Percentiles rank a stretch among this genome's conserved stretches.
phyloP scores from a whole-genome alignment of 2,329 filamentous ascomycete species.

The Colletotrichum gloeosporioides region DNA sequence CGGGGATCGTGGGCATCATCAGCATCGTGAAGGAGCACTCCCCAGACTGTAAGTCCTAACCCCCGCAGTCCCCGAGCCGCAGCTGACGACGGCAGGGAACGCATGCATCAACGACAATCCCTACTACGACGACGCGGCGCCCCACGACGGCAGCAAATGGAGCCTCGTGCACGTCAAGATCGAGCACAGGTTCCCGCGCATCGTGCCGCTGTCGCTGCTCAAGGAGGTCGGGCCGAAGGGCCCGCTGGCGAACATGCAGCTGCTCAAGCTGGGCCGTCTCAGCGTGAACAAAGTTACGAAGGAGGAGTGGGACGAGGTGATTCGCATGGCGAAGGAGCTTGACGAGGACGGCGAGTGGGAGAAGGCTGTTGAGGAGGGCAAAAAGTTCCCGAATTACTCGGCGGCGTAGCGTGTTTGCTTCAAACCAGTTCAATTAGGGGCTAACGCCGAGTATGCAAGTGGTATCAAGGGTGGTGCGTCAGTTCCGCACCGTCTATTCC shows the following conservation, averaged over 20 bases:
- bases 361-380: conserved; percentile 5
- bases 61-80: too few species aligned
- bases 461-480: conserved; percentile 13
- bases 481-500: conserved; percentile 11
- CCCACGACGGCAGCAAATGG: conserved; percentile 66
- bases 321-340: conserved; percentile 18
- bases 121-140: conserved; percentile 84
- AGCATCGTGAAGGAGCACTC: conserved; percentile 86
- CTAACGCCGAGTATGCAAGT: conserved; percentile 10
- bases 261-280: conserved; percentile 76
- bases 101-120: conserved; percentile 55
- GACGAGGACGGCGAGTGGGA: conserved; percentile 16
- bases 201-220: conserved; percentile 71
- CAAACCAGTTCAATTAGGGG: conserved; percentile 3
- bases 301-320: conserved; percentile 62
- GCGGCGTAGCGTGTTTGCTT: background rate
- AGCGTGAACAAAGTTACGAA: conserved; percentile 58
- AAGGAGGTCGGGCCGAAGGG: conserved; percentile 69
- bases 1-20: conserved; percentile 87
- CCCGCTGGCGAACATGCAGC: conserved; percentile 73
- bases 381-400: conserved; percentile 15
- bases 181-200: conserved; percentile 73
- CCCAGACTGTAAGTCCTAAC: conserved; percentile 67
- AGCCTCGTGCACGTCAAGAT: conserved; percentile 89
- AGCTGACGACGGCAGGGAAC: conserved; percentile 14